Evolutionary conservation across 2,329 filamentous ascomycete genomes (phyloP).

Genomic region (Talaromyces verruculosus): DNA sequence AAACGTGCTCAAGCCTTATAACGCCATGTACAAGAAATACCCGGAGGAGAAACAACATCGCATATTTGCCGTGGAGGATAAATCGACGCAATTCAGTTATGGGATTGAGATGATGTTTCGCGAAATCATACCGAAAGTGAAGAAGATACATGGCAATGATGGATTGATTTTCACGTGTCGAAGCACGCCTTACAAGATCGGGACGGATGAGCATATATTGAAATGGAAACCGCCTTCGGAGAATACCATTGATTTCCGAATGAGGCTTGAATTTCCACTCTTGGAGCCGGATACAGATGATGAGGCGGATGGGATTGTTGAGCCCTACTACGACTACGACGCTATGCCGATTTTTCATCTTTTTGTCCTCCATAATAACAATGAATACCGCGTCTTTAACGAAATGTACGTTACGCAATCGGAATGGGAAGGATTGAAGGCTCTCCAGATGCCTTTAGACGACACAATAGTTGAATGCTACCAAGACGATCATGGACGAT

Average conservation of each 20-base stretch:
- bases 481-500: slow-evolving; percentile 70
- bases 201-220: slow-evolving; percentile 88
- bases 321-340: slow-evolving; percentile 74
- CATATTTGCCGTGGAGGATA: slow-evolving; percentile 81
- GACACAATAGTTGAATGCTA: slow-evolving; percentile 88
- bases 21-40: slow-evolving; percentile 69
- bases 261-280: slow-evolving; percentile 72
- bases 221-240: slow-evolving; percentile 98
- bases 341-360: slow-evolving; percentile 72
- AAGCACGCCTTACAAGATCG: slow-evolving; percentile 78
- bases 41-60: slow-evolving; percentile 69
- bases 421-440: slow-evolving; percentile 84
- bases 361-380: slow-evolving; percentile 65
- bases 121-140: slow-evolving; percentile 75
- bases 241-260: slow-evolving; percentile 90
- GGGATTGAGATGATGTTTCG: slow-evolving; percentile 90
- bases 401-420: slow-evolving; percentile 67
- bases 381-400: slow-evolving; percentile 65
- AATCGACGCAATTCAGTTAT: slow-evolving; percentile 86
- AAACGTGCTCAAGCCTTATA: slow-evolving; percentile 75
- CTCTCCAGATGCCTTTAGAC: slow-evolving; percentile 71
- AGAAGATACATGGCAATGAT: slow-evolving; percentile 79
- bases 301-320: slow-evolving; percentile 62
- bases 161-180: slow-evolving; percentile 97
- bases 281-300: slow-evolving; percentile 69